Base-by-base conservation (phyloP, 306 rosid genomes). In the Parietaria judaica region DNA sequence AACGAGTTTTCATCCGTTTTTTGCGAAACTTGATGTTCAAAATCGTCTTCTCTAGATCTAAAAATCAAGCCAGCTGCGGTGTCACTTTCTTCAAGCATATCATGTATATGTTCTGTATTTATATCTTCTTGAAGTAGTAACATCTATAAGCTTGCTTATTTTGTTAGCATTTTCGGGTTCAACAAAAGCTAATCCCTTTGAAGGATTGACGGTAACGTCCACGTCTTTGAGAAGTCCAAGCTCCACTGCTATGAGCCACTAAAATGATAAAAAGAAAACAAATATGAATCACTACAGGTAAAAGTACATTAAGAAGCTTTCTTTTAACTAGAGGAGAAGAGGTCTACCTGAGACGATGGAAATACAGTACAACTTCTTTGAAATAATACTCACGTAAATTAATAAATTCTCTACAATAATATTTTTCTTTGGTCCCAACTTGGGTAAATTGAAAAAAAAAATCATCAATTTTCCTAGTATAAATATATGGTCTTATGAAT, bases 191-290 rank as follows among this genome's bases (percentile, higher is more conserved):
- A 79, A 68, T 37, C 86, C 94, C 72, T 70, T 75, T 65, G 85
- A 72, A 74, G 90, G 88, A 72, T 84, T 83, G 70, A 86, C 67
- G 65, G 86, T 74, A 56, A 92, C 67, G 66, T 92, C 95, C 36
- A 88, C 81, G 72, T 88, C 96, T 67, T 87, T 92, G 56, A 92
- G 71, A 67, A 92, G 90, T 74, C 96, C 99, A 71, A 92, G 86
- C 79, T 92, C 99, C 69, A 88, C 96, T n/a, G 90, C 99, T 54
- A 85, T 65, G 38, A 92, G 95, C 99, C 96, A 88, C 96, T 92
- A 82, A 78, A 73, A 43, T 47, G 65, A 64, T 77, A 66, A 72
- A 71, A 64, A 66, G n/a, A 16, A 49, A 49, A 14, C 6, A 49
- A 49, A 14, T 6, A 7, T 49, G 14, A 4, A 7, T 39, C 5